Evolutionary conservation across 2,329 filamentous ascomycete genomes (phyloP).

Genomic region (Drechslera avenae): DNA sequence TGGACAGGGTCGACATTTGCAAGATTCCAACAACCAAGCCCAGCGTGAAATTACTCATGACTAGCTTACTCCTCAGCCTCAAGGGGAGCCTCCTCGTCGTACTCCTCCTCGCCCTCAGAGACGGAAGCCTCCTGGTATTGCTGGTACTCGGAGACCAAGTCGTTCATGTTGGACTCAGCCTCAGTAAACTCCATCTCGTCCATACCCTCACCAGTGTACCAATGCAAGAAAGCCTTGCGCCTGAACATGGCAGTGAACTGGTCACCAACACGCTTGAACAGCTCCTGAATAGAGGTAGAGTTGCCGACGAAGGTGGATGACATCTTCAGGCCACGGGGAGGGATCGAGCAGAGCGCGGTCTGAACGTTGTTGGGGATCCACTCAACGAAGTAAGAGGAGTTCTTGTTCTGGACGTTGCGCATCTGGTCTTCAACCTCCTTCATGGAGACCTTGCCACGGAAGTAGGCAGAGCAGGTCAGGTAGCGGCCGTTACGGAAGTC

Average conservation of each 20-base stretch:
- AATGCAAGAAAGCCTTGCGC: constrained; percentile 99
- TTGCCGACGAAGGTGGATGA: constrained; percentile 99
- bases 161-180: constrained; percentile 99
- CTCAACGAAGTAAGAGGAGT: constrained; percentile 99
- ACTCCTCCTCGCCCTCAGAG: constrained; percentile 96
- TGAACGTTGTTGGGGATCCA: constrained; percentile 99
- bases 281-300: constrained; percentile 99
- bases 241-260: constrained; percentile 99
- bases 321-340: constrained; percentile 97
- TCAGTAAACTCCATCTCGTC: constrained; percentile 99
- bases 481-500: constrained; percentile 99
- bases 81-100: constrained; percentile 79
- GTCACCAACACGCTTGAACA: constrained; percentile 99
- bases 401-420: constrained; percentile 99
- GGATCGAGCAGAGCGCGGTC: constrained; percentile 98
- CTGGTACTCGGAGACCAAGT: constrained; percentile 99
- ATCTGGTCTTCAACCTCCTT: constrained; percentile 99
- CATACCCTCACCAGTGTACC: constrained; percentile 99
- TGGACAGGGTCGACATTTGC: constrained; percentile 14
- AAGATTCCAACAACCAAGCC: constrained; percentile 24
- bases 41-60: constrained; percentile 22
- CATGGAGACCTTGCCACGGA: constrained; percentile 99
- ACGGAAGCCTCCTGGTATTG: constrained; percentile 99
- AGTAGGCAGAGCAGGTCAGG: constrained; percentile 99
- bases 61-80: constrained; percentile 67